Evolutionary conservation across 495 filamentous ascomycete species (phyloP), one percentile per base, ranked within the genome.

Genomic region (Penicillium samsonianum): DNA sequence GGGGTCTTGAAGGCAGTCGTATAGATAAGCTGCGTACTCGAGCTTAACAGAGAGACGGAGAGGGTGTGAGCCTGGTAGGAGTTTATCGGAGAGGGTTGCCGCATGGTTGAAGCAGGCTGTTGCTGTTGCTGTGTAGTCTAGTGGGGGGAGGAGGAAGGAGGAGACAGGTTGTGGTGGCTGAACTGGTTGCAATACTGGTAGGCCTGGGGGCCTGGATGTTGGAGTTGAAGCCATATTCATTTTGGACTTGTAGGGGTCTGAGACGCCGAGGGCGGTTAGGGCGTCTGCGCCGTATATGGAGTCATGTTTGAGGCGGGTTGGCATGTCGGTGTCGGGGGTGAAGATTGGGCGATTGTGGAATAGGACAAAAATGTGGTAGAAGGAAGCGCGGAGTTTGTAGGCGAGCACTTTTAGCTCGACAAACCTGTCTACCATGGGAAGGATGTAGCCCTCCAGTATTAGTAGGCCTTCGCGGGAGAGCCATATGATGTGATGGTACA

Each of bases 301-400:
- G 37, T 69, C 45, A 58, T 65, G 59, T 45, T 61, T 60, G 52
- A 61, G 48, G 42, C 63, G 17, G 55, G 65, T 17, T 65, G 73
- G 65, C 63, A 73, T 55, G 10, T 67, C 58, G 50, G 78, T 73
- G 19, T 78, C 74, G 42, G 75, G 64, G 17, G 78, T 78, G 58
- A 87, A 70, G 5, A 79, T 75, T 9, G 86, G 86, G 47, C 85
- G 77, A 72, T 97, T 96, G 75, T 96, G 91, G 68, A 96, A 98
- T 16, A 97, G 81, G 50, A 96, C 96, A 67, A 96, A 96, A 57
- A 98, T 90, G 75, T 98, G 94, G 64, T 94, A 93, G 65, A 97
- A 96, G 25, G 88, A 92, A 6, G 95, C 94, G 56, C 91, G 86
- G 20, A 98, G 82, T 73, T 98, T 98, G 73, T 89, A 89, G 8